Percentiles rank a stretch among this genome's conserved stretches.
Conservation (phyloP, 2,329 filamentous ascomycete genomes). For the Parafenestella ontariensis region DNA sequence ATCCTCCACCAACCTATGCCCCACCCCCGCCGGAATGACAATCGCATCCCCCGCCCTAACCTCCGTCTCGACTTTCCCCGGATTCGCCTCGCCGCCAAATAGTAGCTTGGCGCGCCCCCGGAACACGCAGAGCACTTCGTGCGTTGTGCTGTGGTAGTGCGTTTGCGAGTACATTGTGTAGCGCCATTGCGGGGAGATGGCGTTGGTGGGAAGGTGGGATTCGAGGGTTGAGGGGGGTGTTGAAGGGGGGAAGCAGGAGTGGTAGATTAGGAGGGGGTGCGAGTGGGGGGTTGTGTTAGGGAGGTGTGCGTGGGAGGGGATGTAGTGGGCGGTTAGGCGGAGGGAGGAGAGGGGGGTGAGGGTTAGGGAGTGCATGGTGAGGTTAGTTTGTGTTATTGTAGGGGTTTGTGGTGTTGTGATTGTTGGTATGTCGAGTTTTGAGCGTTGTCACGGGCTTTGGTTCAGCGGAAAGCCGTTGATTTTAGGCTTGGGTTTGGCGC, state of each 20-base stretch:
- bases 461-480: not conserved
- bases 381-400: not conserved
- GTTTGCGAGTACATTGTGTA: conserved; percentile 72
- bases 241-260: conserved; percentile 59
- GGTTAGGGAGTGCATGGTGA: conserved; percentile 21
- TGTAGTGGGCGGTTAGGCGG: conserved; percentile 64
- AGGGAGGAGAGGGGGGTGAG: conserved; percentile 60
- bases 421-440: not conserved
- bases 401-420: not conserved
- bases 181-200: conserved; percentile 68
- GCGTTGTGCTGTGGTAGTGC: conserved; percentile 72
- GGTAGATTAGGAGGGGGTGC: conserved; percentile 72
- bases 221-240: conserved; percentile 61
- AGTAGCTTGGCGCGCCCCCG: conserved; percentile 66
- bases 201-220: conserved; percentile 60
- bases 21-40: conserved; percentile 70
- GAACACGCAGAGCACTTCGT: conserved; percentile 70
- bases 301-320: conserved; percentile 63
- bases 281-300: conserved; percentile 71
- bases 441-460: not conserved
- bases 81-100: conserved; percentile 71
- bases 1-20: conserved; percentile 68
- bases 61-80: conserved; percentile 61
- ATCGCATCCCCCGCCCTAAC: conserved; percentile 69
- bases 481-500: too few relatives aligned